A percentile compares a stretch with the other conserved stretches of the same genome.
Conservation (phyloP, 257 asterid genomes). For the Ligustrum vulgare region DNA sequence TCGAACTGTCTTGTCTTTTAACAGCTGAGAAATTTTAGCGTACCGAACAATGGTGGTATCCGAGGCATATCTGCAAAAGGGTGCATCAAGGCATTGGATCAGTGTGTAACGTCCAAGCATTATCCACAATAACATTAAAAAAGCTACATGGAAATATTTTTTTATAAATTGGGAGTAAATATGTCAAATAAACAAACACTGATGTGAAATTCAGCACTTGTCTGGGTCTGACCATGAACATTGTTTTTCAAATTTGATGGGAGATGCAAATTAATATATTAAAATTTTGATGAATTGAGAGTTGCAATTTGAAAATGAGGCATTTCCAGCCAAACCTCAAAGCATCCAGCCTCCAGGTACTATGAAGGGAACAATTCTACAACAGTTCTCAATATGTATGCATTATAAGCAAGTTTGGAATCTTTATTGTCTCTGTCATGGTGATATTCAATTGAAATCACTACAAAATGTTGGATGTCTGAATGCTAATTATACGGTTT, state of each 20-base stretch:
- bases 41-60: conserved; percentile 53
- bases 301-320: not conserved
- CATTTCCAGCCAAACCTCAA: conserved; percentile 9
- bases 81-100: conserved; percentile 4
- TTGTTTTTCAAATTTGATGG: conserved; percentile 10
- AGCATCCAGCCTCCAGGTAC: not conserved
- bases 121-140: conserved; percentile 7
- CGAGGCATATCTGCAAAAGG: conserved; percentile 66
- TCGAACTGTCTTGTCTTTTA: conserved; percentile 87
- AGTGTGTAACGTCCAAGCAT: not conserved
- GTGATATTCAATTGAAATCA: not conserved
- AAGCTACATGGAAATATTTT: conserved; percentile 7
- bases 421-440: not conserved
- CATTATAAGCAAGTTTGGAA: not conserved
- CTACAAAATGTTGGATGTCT: not conserved
- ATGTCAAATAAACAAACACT: conserved; percentile 16
- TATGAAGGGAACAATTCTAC: not conserved
- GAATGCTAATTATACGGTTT: not conserved
- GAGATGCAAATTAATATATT: conserved; percentile 6
- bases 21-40: conserved; percentile 74
- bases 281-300: not conserved
- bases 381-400: not conserved
- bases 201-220: conserved; percentile 2
- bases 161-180: not conserved
- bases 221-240: not conserved